Evolutionary conservation across 2,329 filamentous ascomycete genomes (phyloP), one percentile per base, ranked within the genome.

Genomic region (Rhinocladiella mackenziei): DNA sequence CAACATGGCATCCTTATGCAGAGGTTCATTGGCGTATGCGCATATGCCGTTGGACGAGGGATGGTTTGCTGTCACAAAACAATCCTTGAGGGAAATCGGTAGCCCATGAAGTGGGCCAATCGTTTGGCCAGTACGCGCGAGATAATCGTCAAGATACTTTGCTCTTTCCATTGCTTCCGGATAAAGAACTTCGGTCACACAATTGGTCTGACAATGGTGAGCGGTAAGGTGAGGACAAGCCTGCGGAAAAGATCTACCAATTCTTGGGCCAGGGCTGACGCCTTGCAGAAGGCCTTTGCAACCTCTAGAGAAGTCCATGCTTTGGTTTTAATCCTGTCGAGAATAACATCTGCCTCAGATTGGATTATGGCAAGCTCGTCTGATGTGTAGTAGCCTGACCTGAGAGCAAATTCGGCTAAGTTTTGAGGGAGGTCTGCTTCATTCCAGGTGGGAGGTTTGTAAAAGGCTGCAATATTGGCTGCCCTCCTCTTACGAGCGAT

Each of bases 101-200:
- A 70, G 51, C 60, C 81, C 84, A 60, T 87, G 83, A 1, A 88
- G 70, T 2, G 83, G 81, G 0, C 84, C 84, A 26, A 74, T 63
- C 0, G 71, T 61, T 50, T 67, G 64, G 17, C 26, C 69, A 60
- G 51, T 71, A 62, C 14, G 69, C 59, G 62, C 53, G 3, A 76
- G 65, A 45, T 78, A 67, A 1, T 71, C 65, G 56, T 81, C 77
- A 0, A 79, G 67, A 26, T 71, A 63, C 50, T 71, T 69, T 3
- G 77, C 76, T 28, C 66, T 65, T 20, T 66, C 58, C 34, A 79
- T 64, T 2, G 75, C 76, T 58, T 73, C 69, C 7, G 72, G 62
- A 53, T 78, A 77, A 42, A 81, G 68, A 17, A 73, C 71, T 50
- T 81, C 76, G 1, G 73, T 77, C 3, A 82, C 61, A 56, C 78